Percentiles rank a stretch among this genome's conserved stretches.
Conservation (phyloP, 2,329 filamentous ascomycete genomes). For the Colletotrichum tamarilloi region DNA sequence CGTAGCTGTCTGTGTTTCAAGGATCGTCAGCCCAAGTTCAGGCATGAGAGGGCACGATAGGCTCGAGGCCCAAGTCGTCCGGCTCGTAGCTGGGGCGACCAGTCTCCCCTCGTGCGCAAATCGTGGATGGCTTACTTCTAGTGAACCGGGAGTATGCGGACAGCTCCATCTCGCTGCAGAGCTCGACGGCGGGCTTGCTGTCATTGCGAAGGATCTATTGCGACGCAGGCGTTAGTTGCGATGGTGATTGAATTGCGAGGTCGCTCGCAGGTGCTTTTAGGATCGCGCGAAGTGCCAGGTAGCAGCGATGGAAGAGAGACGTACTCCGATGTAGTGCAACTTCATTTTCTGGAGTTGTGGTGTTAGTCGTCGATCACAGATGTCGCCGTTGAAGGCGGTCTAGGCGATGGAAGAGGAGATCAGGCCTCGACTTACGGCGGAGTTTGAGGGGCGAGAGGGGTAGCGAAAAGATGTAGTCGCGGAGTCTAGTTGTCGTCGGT, state of each 20-base stretch:
- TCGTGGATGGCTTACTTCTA: conserved; percentile 62
- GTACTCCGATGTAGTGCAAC: conserved; percentile 88
- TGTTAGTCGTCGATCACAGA: conserved; percentile 14
- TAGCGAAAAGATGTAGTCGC: neutral
- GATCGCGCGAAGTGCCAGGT: neutral
- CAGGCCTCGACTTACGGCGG: conserved; percentile 28
- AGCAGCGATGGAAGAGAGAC: conserved; percentile 47
- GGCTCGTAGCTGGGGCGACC: neutral
- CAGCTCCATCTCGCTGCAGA: conserved; percentile 82
- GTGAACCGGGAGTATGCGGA: conserved; percentile 85
- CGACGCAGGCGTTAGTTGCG: conserved; percentile 10
- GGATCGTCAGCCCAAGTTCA: conserved; percentile 17
- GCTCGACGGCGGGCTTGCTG: conserved; percentile 78
- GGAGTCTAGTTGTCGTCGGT: neutral
- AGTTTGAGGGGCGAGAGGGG: conserved; percentile 14
- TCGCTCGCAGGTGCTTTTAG: neutral
- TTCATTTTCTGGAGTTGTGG: conserved; percentile 71
- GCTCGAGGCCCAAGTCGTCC: neutral
- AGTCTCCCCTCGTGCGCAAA: neutral
- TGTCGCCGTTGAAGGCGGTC: conserved; percentile 17
- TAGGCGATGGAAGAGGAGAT: neutral
- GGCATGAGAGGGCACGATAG: too few species aligned
- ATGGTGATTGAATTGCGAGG: neutral
- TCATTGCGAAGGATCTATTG: conserved; percentile 84
- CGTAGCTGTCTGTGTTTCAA: conserved; percentile 22